Evolutionary conservation across 2,329 filamentous ascomycete genomes (phyloP), one percentile per base, ranked within the genome.

Genomic region (Aspergillus sp.): DNA sequence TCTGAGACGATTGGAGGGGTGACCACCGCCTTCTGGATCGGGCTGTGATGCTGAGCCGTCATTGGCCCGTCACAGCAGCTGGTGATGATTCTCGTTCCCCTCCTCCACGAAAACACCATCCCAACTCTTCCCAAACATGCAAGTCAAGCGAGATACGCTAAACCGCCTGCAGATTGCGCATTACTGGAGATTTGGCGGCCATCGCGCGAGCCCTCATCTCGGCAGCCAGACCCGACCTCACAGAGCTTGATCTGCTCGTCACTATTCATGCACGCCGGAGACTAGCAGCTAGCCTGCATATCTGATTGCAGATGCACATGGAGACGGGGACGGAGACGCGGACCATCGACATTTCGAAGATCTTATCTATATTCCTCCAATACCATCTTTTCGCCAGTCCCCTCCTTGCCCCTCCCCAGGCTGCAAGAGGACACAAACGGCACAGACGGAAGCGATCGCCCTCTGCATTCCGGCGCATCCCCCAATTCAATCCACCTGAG

Each of bases 1-100:
- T 58, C 54, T 58, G 50, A 56, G 47, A 48, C 59, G 54, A 66
- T 64, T 52, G 62, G 55, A 59, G 54, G 57, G 59, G 36, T 58
- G 52, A 49, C 52, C 50, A 61, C 56, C 52, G 58, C 55, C 56
- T 53, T 48, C 36, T 26, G 41, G 26, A 45, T 58, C 55, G n/a
- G 17, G 34, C 15, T 41, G n/a, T 42, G 9, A 17, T 42, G n/a
- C n/a, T 18, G 8, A 30, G 11, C 26, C 26, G 26, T 30, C 26
- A 30, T 30, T 30, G 26, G 26, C 26, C 26, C 26, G 26, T 30
- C 26, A 9, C 26, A 30, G 26, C 26, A 30, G 26, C 18, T 42
- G 18, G 18, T 20, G n/a, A 42, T 42, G 20, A 17, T 42, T 44
- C 4, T 36, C 41, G 15, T 34, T 34, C 20, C 41, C 47, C 17